Evolutionary conservation across 139 green algal species (phyloP).

Genomic region (Microglena sp.): DNA sequence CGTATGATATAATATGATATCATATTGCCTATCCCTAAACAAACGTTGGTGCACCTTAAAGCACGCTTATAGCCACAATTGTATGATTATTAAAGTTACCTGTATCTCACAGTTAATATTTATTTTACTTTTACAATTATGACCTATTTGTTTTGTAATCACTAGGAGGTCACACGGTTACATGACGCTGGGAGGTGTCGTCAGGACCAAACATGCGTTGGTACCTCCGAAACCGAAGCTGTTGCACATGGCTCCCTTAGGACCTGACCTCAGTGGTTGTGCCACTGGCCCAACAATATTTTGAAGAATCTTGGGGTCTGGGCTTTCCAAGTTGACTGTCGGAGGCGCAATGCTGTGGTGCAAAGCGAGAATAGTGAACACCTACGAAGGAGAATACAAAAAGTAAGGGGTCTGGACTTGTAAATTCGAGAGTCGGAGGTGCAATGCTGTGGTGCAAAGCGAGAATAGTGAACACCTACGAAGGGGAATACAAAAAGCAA

Average conservation of each 20-base stretch:
- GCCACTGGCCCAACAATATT: slow-evolving; percentile 24
- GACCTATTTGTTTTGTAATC: too few species aligned
- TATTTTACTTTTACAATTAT: too few species aligned
- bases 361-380: slow-evolving; percentile 68
- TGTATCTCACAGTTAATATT: too few species aligned
- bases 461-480: slow-evolving; percentile 57
- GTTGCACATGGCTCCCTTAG: slow-evolving; percentile 69
- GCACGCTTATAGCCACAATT: too few species aligned
- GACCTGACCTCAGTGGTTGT: slow-evolving; percentile 3
- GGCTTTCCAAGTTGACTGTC: slow-evolving; percentile 68
- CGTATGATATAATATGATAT: too few species aligned
- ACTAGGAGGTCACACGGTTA: too few species aligned
- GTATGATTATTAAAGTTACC: too few species aligned
- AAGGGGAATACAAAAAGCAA: too few species aligned
- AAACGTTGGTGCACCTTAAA: too few species aligned
- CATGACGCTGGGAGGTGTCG: slow-evolving; percentile 15
- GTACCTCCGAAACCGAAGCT: slow-evolving; percentile 94
- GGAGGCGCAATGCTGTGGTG: slow-evolving; percentile 46
- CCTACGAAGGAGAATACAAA: too few species aligned
- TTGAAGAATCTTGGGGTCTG: slow-evolving; percentile 34
- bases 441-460: slow-evolving; percentile 47
- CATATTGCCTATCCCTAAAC: too few species aligned
- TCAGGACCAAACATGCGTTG: slow-evolving; percentile 75
- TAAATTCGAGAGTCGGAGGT: slow-evolving; percentile 75
- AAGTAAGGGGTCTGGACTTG: slow-evolving; percentile 37